Conservation (phyloP, 768 basidiomycete genomes). For the Boletus sp. region DNA sequence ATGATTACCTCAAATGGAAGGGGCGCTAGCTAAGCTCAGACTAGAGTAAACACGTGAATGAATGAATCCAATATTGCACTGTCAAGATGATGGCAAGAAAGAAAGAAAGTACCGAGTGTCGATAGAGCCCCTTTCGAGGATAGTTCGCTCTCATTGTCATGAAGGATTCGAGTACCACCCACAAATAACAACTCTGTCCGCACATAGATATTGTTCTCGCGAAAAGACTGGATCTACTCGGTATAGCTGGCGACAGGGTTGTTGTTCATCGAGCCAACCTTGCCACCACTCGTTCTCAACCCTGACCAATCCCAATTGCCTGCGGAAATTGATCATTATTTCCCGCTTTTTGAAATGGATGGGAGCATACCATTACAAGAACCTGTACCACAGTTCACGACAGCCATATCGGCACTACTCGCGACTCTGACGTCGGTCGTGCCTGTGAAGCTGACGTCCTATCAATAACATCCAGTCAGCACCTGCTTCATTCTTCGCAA, state of each 20-base stretch:
- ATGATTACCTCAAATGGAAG: slow-evolving; percentile 7
- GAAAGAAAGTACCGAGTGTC: too few relatives aligned
- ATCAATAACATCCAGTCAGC: background rate
- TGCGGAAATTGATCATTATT: slow-evolving; percentile 13
- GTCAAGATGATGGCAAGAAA: too few relatives aligned
- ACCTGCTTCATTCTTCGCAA: background rate
- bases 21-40: background rate
- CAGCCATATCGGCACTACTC: slow-evolving; percentile 42
- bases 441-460: slow-evolving; percentile 50
- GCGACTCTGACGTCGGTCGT: slow-evolving; percentile 42
- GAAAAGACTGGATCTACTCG: slow-evolving; percentile 11
- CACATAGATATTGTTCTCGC: background rate
- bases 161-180: background rate
- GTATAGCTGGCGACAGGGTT: slow-evolving; percentile 33
- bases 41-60: too few relatives aligned
- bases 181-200: background rate
- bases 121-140: too few relatives aligned
- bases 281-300: slow-evolving; percentile 44
- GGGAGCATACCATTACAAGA: slow-evolving; percentile 44
- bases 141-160: too few relatives aligned
- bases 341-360: background rate
- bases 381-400: slow-evolving; percentile 53
- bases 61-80: too few relatives aligned
- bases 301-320: slow-evolving; percentile 52
- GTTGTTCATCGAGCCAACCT: slow-evolving; percentile 33